A percentile compares a stretch with the other conserved stretches of the same genome.
phyloP scores from a whole-genome alignment of 768 basidiomycete species.

The Vararia minispora region DNA sequence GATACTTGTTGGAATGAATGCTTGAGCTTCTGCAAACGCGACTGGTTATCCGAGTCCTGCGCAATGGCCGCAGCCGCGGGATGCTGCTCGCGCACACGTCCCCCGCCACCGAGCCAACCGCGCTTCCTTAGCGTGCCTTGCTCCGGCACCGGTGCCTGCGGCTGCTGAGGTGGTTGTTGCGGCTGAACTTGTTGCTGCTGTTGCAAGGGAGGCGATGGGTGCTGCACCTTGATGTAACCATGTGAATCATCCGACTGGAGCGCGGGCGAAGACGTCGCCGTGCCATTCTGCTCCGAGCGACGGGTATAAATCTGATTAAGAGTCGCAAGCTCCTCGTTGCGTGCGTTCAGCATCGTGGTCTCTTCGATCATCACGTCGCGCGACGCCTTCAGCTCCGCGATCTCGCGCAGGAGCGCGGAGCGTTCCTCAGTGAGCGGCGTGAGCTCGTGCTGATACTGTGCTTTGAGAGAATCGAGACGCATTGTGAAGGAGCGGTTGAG shows the following conservation, averaged over 20 bases:
- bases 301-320: constrained; percentile 75
- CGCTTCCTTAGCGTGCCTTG: too few relatives aligned
- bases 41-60: constrained; percentile 16
- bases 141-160: constrained; percentile 1
- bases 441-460: constrained; percentile 80
- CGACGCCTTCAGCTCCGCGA: constrained; percentile 75
- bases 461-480: constrained; percentile 79
- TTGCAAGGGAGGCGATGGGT: neutral
- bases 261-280: constrained; percentile 2
- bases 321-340: constrained; percentile 89
- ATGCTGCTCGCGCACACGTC: too few relatives aligned
- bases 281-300: constrained; percentile 58
- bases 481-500: constrained; percentile 62
- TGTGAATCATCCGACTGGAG: neutral
- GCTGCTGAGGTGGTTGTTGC: neutral
- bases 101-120: too few relatives aligned
- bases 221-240: too few relatives aligned
- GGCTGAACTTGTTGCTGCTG: neutral
- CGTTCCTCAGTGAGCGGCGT: constrained; percentile 74
- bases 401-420: constrained; percentile 68
- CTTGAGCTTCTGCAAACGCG: constrained; percentile 31
- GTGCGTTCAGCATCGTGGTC: constrained; percentile 77
- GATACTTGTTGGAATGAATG: constrained; percentile 89
- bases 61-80: constrained; percentile 20
- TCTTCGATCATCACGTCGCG: constrained; percentile 87